Conservation (phyloP, 192 early-diverging fungal genomes). For the Cetraspora pellucida region DNA sequence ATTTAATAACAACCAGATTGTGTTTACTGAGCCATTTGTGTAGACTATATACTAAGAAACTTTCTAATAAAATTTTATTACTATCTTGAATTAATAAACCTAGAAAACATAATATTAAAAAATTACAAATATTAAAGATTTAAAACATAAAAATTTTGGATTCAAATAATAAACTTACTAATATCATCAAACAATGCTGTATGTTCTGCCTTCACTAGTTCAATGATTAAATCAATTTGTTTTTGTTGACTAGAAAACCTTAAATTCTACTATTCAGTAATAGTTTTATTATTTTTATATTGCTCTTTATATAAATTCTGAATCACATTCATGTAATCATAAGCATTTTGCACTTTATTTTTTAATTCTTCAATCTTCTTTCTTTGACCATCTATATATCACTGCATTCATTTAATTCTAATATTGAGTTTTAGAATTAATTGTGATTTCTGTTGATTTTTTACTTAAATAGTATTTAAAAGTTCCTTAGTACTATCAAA, state of each 20-base stretch:
- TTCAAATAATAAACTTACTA: too few relatives aligned
- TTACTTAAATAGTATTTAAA: neutral
- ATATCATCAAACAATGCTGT: neutral
- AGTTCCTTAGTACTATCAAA: neutral
- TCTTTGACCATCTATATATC: neutral
- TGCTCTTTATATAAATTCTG: conserved; percentile 24
- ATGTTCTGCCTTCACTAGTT: conserved; percentile 19
- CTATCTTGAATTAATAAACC: too few relatives aligned
- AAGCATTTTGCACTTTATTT: neutral
- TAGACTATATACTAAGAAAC: too few relatives aligned
- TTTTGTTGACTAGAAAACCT: conserved; percentile 20
- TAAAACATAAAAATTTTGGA: too few relatives aligned
- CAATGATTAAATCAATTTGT: neutral
- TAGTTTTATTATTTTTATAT: neutral
- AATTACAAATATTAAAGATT: too few relatives aligned
- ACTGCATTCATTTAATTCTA: neutral
- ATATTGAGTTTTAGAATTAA: too few relatives aligned
- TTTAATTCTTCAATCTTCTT: conserved; percentile 22
- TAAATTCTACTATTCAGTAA: conserved; percentile 12
- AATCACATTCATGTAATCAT: neutral
- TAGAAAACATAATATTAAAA: too few relatives aligned
- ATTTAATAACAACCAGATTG: too few relatives aligned
- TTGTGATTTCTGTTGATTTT: conserved; percentile 12
- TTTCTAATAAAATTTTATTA: too few relatives aligned
- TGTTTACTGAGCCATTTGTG: too few relatives aligned